Evolutionary conservation across 352 stramenopile genomes (phyloP), one percentile per base, ranked within the genome.

Genomic region (Plasmopara muralis): DNA sequence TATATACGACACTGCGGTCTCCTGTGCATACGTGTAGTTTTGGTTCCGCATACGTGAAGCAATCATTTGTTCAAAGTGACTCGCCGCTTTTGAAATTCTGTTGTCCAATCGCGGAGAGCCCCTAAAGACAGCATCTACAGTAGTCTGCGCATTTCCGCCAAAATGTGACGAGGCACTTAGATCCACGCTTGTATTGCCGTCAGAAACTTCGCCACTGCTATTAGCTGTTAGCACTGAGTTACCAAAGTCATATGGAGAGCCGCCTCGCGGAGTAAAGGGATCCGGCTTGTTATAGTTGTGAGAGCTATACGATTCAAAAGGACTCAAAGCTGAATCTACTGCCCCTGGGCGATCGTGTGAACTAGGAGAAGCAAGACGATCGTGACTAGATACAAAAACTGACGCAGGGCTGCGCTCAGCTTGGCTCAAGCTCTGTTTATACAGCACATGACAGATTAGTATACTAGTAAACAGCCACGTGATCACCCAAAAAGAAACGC

Each of bases 81-180:
- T 42, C 38, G 48, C 44, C 12, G 43, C 39, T 9, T 38, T 42
- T 34, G 50, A 7, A 18, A 15, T 33, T 20, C 15, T 45, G 12
- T 43, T 50, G 37, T 62, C 15, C 9, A 45, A 47, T 41, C 35
- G 41, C 43, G 35, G 48, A 14, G 64, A 54, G 7, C 46, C 50
- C 34, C 54, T 59, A 58, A 77, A 78, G 7, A 55, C 44, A 43
- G 58, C 47, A 48, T 59, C 51, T 6, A 53, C 53, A 40, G 62
- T 64, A 41, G 62, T 13, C 38, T 57, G 38, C n/a, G 30, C 35
- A 51, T 40, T 16, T 47, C 61, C 64, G 28, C 41, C 48, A 54
- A 74, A 72, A 8, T 70, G 54, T 18, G 57, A 46, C 0, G 55
- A 49, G 9, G 35, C 38, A 35, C 29, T 56, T 40, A 39, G 58